Conservation (phyloP, 139 green algal species). For the Micractinium conductrix region DNA sequence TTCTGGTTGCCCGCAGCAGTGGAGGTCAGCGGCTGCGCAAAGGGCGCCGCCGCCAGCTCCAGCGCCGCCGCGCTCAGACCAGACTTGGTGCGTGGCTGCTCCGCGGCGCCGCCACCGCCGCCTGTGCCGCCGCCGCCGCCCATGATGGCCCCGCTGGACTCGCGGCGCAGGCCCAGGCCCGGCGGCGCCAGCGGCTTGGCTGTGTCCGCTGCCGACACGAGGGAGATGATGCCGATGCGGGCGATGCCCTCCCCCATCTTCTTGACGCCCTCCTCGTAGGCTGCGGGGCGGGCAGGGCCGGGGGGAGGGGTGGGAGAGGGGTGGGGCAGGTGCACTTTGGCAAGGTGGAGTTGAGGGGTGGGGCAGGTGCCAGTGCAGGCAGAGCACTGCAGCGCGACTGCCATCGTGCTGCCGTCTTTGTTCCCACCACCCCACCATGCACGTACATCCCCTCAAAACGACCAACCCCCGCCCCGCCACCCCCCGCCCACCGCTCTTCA, state of each 20-base stretch:
- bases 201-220: conserved; percentile 40
- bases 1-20: conserved; percentile 49
- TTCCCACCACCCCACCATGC: no score
- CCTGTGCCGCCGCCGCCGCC: background rate
- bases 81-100: conserved; percentile 2
- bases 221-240: conserved; percentile 70
- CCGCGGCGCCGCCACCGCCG: background rate
- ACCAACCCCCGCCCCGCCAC: background rate
- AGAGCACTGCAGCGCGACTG: no score
- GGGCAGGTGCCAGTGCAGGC: no score
- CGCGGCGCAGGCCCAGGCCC: conserved; percentile 20
- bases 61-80: conserved; percentile 51
- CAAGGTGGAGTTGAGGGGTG: no score
- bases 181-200: background rate
- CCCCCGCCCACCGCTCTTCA: conserved; percentile 20
- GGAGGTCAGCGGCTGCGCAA: conserved; percentile 31
- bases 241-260: conserved; percentile 50
- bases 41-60: conserved; percentile 53
- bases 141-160: background rate
- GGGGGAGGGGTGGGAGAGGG: background rate
- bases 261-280: conserved; percentile 34
- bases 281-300: background rate
- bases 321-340: no score
- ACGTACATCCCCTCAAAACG: background rate
- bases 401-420: no score